Base-by-base conservation (phyloP, 495 filamentous ascomycete species). In the Penicillium argentinense region DNA sequence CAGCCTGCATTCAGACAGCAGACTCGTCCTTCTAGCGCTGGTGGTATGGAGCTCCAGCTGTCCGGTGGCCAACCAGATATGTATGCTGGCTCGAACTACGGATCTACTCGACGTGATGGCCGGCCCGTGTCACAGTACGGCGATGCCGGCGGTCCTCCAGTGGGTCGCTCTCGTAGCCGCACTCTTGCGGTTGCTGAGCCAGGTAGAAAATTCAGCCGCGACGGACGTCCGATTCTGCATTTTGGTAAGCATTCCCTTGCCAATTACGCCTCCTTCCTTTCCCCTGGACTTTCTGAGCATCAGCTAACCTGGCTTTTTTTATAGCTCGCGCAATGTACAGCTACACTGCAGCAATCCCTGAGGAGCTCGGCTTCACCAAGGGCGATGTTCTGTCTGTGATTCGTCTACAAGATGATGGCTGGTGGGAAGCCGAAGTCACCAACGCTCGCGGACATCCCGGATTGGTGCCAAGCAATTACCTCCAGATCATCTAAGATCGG, bases 391-490 rank as follows among this genome's bases (percentile, higher is more conserved):
- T 99, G 6, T 89, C 92, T 1, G 82, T 99, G n/a, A 69, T 95
- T 25, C 77, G 89, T 51, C 81, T 91, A 47, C 95, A 99, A 64
- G 95, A 99, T 67, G 95, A 99, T 60, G 95, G 95, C 9, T 99
- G 95, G 95, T 99, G 95, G 95, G 93, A 97, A 74, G 93, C 95
- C 11, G 91, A 97, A 69, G 80, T 96, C 42, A 87, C 89, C 39
- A 87, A 88, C 0, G 82, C 81, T 55, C 84, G 83, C 19, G 77
- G 81, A 14, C 77, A 83, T 54, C 72, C 87, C 9, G 95, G 95
- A 18, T 73, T 99, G 59, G 95, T 97, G 41, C 95, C 95, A 17
- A 96, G 91, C 68, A 99, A 99, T 68, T 99, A 99, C 60, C 70
- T 99, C 62, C 89, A 95, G 71, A 71, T 72, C 42, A 68, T 74